These are phyloP conservation scores for Alternaria infectoria DNA, from an alignment of 2,329 filamentous ascomycete genomes.

Conservation along the genomic window DNA sequence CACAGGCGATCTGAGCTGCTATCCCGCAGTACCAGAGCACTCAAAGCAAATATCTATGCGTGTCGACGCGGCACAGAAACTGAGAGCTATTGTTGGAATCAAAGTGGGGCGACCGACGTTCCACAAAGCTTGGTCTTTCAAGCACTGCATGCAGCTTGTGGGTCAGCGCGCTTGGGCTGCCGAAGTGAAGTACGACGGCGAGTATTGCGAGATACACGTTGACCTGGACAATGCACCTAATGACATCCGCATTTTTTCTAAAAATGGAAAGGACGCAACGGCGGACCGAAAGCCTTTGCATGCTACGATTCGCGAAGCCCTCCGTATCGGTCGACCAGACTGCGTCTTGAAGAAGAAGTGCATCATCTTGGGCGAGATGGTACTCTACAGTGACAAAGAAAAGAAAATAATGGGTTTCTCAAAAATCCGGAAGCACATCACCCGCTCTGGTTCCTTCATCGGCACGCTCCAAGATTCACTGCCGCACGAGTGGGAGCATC, in stretches of 20 bases:
- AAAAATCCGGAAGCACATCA: constrained; percentile 80
- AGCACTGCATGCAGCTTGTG: constrained; percentile 73
- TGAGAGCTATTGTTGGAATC: constrained; percentile 50
- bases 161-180: constrained; percentile 69
- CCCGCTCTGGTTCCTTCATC: constrained; percentile 72
- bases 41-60: constrained; percentile 42
- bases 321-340: constrained; percentile 64
- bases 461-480: constrained; percentile 73
- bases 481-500: constrained; percentile 60
- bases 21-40: constrained; percentile 46
- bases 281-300: constrained; percentile 69
- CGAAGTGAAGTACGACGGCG: constrained; percentile 84
- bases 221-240: constrained; percentile 63
- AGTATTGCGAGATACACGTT: constrained; percentile 86
- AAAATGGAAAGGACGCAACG: constrained; percentile 90
- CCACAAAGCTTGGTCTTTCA: constrained; percentile 62
- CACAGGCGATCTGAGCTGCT: constrained; percentile 49
- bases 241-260: constrained; percentile 83
- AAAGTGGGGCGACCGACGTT: constrained; percentile 56
- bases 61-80: constrained; percentile 46
- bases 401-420: constrained; percentile 75
- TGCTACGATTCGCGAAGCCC: constrained; percentile 66
- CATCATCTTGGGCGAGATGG: constrained; percentile 83
- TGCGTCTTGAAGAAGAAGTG: constrained; percentile 69
- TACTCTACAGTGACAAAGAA: constrained; percentile 75